Conservation (phyloP, 352 stramenopile species). For the Globisporangium viniferum region DNA sequence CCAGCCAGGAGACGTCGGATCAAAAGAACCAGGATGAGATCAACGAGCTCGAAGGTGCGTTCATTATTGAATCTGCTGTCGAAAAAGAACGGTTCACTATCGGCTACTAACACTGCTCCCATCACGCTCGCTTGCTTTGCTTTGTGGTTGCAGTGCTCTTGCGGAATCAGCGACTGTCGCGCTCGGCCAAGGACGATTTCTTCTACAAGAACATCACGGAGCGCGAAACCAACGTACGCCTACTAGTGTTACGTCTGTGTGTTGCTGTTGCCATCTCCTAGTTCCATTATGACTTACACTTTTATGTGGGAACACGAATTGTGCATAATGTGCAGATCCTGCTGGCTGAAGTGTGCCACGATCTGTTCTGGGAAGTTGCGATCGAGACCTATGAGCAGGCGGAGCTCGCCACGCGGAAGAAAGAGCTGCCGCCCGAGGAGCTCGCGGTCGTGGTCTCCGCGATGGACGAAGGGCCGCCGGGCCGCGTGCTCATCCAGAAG, state of each 20-base stretch:
- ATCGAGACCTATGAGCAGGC: constrained; percentile 55
- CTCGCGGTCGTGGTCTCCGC: constrained; percentile 56
- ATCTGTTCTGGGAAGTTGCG: constrained; percentile 55
- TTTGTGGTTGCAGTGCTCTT: constrained; percentile 30
- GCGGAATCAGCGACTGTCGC: constrained; percentile 37
- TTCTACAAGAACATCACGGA: constrained; percentile 43
- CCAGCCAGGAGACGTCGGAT: constrained; percentile 10
- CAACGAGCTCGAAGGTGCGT: constrained; percentile 39
- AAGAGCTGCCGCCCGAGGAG: constrained; percentile 61
- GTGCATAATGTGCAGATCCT: constrained; percentile 34
- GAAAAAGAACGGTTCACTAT: not conserved
- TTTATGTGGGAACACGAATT: not conserved
- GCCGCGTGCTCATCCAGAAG: constrained; percentile 73
- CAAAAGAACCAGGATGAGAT: constrained; percentile 41
- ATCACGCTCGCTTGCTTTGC: not conserved
- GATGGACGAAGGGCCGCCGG: constrained; percentile 47
- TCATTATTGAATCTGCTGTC: not conserved
- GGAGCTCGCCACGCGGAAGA: constrained; percentile 40
- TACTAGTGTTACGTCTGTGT: no score
- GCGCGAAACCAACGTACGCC: constrained; percentile 42
- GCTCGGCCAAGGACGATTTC: constrained; percentile 28
- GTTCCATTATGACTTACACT: not conserved
- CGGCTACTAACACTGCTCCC: not conserved
- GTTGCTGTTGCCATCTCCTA: not conserved
- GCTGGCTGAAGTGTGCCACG: constrained; percentile 54